Conservation (phyloP, 371 early-diverging fungal genomes). For the Mucor sp. region DNA sequence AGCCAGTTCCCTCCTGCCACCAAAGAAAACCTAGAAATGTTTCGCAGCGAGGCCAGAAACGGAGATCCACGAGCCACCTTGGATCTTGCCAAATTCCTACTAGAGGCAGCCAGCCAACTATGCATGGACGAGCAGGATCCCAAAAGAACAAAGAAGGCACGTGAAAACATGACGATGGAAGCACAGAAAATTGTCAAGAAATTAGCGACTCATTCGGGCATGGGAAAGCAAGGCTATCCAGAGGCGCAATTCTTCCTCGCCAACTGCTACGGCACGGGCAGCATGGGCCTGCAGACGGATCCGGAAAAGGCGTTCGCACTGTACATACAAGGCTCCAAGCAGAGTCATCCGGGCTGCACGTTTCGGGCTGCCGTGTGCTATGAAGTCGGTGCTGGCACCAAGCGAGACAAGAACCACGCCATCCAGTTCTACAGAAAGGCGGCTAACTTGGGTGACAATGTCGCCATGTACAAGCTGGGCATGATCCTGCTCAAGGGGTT, state of each 20-base stretch:
- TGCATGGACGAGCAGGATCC: constrained; percentile 63
- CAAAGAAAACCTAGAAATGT: constrained; percentile 70
- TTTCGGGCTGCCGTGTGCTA: constrained; percentile 96
- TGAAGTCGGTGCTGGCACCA: constrained; percentile 93
- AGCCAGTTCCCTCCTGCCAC: constrained; percentile 52
- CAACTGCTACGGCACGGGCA: constrained; percentile 78
- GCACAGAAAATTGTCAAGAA: constrained; percentile 82
- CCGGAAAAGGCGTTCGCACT: constrained; percentile 90
- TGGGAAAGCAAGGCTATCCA: constrained; percentile 72
- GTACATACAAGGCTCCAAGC: constrained; percentile 92
- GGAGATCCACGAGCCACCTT: constrained; percentile 80
- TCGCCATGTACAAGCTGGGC: constrained; percentile 96
- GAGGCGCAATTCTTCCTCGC: constrained; percentile 94
- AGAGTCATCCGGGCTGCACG: constrained; percentile 89
- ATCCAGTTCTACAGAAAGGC: constrained; percentile 94
- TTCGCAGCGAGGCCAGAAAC: constrained; percentile 74
- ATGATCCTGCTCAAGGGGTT: constrained; percentile 81
- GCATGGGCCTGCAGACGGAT: constrained; percentile 76
- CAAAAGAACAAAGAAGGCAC: constrained; percentile 69
- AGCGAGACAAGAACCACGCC: constrained; percentile 81
- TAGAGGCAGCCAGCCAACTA: constrained; percentile 59
- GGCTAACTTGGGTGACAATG: constrained; percentile 90
- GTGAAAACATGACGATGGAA: constrained; percentile 68
- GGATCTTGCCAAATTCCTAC: constrained; percentile 79
- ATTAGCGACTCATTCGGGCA: constrained; percentile 65